phyloP scores from a whole-genome alignment of 2,329 filamentous ascomycete species.

The Exserohilum rostratum region DNA sequence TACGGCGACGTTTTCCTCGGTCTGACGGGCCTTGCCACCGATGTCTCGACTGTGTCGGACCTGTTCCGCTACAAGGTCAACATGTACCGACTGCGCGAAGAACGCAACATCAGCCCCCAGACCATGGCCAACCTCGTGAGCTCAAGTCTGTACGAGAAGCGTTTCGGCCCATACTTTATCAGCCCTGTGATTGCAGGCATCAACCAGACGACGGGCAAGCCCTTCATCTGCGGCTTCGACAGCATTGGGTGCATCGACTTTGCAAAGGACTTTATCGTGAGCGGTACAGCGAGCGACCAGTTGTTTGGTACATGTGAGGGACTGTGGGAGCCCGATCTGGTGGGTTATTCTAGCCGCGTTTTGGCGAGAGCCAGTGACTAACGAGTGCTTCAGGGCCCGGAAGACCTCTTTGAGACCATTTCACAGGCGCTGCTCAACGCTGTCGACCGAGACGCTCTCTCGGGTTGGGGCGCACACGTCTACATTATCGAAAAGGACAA shows the following conservation, averaged over 20 bases:
- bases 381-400: conserved; percentile 67
- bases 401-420: conserved; percentile 97
- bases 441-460: conserved; percentile 93
- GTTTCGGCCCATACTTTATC: conserved; percentile 97
- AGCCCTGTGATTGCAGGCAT: conserved; percentile 93
- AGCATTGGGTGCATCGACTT: conserved; percentile 99
- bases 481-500: conserved; percentile 99
- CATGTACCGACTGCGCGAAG: conserved; percentile 98
- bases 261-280: conserved; percentile 99
- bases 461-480: conserved; percentile 97
- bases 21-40: conserved; percentile 93
- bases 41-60: conserved; percentile 92
- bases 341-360: conserved; percentile 48
- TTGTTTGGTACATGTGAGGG: conserved; percentile 98
- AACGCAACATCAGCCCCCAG: conserved; percentile 91
- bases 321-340: conserved; percentile 96
- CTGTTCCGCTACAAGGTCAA: conserved; percentile 99
- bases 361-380: conserved; percentile 5
- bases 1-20: conserved; percentile 96
- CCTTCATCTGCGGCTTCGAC: conserved; percentile 99
- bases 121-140: conserved; percentile 97
- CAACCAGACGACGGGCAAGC: conserved; percentile 90
- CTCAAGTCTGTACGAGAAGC: conserved; percentile 83
- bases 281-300: conserved; percentile 94
- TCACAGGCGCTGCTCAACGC: conserved; percentile 95